Conservation (phyloP, 805 yeast species). For the Starmerella stigmatis region DNA sequence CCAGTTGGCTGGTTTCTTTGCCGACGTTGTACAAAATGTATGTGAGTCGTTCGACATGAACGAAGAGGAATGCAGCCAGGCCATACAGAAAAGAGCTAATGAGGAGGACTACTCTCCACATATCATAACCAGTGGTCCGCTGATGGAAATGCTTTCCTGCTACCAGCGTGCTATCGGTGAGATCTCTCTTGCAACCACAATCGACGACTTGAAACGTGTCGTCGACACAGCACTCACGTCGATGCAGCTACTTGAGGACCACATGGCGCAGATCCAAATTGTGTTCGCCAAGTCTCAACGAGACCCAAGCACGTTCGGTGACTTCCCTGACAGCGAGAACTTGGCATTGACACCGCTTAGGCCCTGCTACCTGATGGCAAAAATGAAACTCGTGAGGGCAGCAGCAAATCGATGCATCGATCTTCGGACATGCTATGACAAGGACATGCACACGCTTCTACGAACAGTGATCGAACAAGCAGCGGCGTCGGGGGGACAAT, state of each 20-base stretch:
- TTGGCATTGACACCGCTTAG: constrained; percentile 9
- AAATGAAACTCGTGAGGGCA: constrained; percentile 9
- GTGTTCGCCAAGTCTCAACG: constrained; percentile 6
- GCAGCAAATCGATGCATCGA: constrained; percentile 13
- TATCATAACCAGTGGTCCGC: constrained; percentile 5
- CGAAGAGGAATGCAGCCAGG: no score
- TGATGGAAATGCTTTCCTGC: constrained; percentile 11
- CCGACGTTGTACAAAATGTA: not conserved
- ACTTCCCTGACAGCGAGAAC: constrained; percentile 9
- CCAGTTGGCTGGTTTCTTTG: constrained; percentile 9
- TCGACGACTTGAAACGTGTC: constrained; percentile 10
- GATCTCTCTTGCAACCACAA: constrained; percentile 1
- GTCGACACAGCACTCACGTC: constrained; percentile 7
- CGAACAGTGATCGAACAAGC: constrained; percentile 6
- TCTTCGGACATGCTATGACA: not conserved
- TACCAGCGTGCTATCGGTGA: constrained; percentile 4
- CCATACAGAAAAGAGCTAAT: no score
- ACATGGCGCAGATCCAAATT: constrained; percentile 1
- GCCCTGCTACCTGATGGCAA: constrained; percentile 8
- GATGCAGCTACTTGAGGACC: constrained; percentile 4
- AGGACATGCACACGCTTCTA: not conserved
- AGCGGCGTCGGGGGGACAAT: constrained; percentile 13
- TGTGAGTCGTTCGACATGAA: not conserved
- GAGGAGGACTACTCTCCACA: constrained; percentile 4
- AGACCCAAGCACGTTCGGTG: not conserved